Conservation (phyloP, 1,284 basidiomycete species). For the Tylopilus sp. region DNA sequence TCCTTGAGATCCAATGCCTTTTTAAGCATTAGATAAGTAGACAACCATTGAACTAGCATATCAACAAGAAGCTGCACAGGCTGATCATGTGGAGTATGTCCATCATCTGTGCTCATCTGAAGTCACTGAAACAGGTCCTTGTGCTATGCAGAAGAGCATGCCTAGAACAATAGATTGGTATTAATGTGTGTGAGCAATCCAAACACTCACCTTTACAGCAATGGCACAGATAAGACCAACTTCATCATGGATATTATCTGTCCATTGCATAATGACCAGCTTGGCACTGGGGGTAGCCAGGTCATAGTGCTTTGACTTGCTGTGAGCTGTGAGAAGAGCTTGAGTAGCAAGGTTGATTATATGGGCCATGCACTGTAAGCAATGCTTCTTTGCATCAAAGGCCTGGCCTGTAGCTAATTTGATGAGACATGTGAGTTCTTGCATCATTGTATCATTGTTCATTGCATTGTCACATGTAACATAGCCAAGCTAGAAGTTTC, state of each 20-base stretch:
- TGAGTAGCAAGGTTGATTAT: no score
- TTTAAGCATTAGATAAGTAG: constrained; percentile 1
- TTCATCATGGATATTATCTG: no score
- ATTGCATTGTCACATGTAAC: neutral
- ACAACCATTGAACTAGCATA: neutral
- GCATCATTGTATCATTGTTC: neutral
- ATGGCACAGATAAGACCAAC: no score
- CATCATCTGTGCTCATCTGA: neutral
- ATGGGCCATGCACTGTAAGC: neutral
- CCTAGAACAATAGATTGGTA: neutral
- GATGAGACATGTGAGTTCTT: neutral
- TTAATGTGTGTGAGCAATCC: no score
- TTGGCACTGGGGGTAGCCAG: no score
- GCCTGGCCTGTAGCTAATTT: neutral
- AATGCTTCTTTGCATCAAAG: neutral
- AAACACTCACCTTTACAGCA: no score
- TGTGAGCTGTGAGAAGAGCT: no score
- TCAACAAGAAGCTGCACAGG: neutral
- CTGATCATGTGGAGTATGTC: no score
- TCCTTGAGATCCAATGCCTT: constrained; percentile 1
- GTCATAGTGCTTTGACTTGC: no score
- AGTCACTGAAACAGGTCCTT: neutral
- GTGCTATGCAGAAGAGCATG: neutral
- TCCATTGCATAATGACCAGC: no score
- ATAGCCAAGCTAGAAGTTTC: neutral